A percentile compares a stretch with the other conserved stretches of the same genome.
phyloP scores from a whole-genome alignment of 371 early-diverging fungal genomes.

The Amoeboaphelidium protococcarum region DNA sequence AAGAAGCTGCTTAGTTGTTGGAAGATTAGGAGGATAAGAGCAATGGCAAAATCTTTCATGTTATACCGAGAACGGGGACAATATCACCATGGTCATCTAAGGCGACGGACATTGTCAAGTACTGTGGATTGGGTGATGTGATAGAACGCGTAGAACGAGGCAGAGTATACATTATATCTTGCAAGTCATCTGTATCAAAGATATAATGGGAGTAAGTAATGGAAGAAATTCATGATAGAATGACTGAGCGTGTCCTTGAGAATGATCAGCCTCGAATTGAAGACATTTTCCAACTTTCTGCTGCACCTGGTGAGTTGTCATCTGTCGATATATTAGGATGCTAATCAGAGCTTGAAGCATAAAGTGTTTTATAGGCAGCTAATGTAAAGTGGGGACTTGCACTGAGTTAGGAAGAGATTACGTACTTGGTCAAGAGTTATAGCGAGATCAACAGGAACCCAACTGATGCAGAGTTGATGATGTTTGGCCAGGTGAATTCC shows the following conservation, averaged over 20 bases:
- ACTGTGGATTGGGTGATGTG: slow-evolving; percentile 30
- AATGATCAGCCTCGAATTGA: background rate
- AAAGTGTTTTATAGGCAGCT: slow-evolving; percentile 35
- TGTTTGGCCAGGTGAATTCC: slow-evolving; percentile 95
- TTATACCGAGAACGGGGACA: slow-evolving; percentile 70
- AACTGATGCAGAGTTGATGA: slow-evolving; percentile 91
- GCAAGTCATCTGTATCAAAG: no score
- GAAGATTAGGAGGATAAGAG: no score
- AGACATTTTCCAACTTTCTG: background rate
- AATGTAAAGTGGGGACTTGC: slow-evolving; percentile 76
- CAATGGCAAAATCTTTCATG: no score
- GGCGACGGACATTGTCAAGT: slow-evolving; percentile 83
- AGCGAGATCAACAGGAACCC: slow-evolving; percentile 38
- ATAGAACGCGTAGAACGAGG: slow-evolving; percentile 72
- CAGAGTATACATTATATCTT: slow-evolving; percentile 28
- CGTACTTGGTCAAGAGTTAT: slow-evolving; percentile 45
- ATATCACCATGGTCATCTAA: slow-evolving; percentile 97
- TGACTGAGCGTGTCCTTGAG: background rate
- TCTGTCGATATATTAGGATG: slow-evolving; percentile 52
- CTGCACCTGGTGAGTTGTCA: slow-evolving; percentile 12
- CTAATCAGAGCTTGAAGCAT: slow-evolving; percentile 34
- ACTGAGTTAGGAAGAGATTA: slow-evolving; percentile 74
- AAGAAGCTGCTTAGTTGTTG: no score
- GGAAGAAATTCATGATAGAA: no score
- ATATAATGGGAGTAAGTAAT: no score